Evolutionary conservation across 306 rosid species (phyloP).

Genomic region (Chamaecrista fasciculata): DNA sequence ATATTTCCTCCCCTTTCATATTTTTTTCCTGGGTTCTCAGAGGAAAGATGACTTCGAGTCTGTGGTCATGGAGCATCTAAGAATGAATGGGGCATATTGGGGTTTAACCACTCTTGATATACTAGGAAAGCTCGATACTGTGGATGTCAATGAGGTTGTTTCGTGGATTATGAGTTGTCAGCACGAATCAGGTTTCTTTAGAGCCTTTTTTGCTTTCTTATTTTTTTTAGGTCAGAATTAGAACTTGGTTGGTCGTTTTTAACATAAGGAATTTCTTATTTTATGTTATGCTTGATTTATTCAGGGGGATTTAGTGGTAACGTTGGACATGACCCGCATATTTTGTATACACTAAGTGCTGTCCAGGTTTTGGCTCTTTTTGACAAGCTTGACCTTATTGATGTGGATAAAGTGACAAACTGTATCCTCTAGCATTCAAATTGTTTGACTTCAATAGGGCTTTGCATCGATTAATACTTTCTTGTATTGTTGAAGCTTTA

Average conservation of each 20-base stretch:
- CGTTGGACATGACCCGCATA: conserved; percentile 79
- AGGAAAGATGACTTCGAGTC: conserved; percentile 77
- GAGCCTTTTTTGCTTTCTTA: not conserved
- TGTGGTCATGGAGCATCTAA: conserved; percentile 81
- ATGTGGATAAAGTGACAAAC: conserved; percentile 63
- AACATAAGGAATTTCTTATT: not conserved
- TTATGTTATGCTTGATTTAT: conserved; percentile 18
- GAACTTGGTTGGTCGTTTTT: not conserved
- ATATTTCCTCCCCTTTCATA: not conserved
- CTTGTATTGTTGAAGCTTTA: not conserved
- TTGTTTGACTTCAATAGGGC: conserved; percentile 10
- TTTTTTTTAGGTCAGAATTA: not conserved
- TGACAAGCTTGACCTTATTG: conserved; percentile 60
- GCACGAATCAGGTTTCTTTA: conserved; percentile 68
- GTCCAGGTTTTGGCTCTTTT: conserved; percentile 81
- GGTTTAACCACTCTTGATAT: conserved; percentile 80
- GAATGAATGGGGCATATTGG: conserved; percentile 93
- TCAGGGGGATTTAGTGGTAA: conserved; percentile 92
- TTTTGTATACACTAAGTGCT: conserved; percentile 79
- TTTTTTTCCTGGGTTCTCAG: conserved; percentile 34
- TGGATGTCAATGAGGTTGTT: conserved; percentile 66
- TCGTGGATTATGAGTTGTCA: conserved; percentile 78
- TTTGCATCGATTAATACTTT: not conserved
- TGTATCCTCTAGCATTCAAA: conserved; percentile 66
- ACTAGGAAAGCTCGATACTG: conserved; percentile 62